Evolutionary conservation across 495 filamentous ascomycete species (phyloP).

Genomic region (Lentithecium fluviatile): DNA sequence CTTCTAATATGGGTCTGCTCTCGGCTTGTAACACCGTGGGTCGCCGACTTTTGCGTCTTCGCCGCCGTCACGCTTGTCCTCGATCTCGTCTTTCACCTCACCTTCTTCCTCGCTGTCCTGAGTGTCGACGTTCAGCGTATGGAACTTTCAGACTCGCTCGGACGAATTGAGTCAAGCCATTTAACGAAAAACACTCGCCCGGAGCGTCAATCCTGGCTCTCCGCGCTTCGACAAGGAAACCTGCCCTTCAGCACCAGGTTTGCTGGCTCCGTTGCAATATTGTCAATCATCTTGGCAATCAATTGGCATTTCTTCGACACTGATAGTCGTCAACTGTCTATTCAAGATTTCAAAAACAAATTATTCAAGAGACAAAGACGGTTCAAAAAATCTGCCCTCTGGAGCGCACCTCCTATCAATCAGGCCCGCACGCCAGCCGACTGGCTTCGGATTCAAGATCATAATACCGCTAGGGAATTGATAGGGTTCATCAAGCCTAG

Average conservation of each 20-base stretch:
- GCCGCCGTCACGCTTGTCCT: conserved; percentile 65
- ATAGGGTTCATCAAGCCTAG: conserved; percentile 66
- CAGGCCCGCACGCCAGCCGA: conserved; percentile 66
- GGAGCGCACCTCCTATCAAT: conserved; percentile 52
- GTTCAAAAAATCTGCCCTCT: not conserved
- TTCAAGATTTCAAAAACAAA: conserved; percentile 41
- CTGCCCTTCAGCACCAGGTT: conserved; percentile 56
- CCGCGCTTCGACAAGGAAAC: conserved; percentile 50
- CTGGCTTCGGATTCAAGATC: conserved; percentile 71
- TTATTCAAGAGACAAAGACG: not conserved
- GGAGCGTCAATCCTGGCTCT: conserved; percentile 52
- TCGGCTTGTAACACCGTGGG: conserved; percentile 57
- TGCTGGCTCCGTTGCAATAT: conserved; percentile 61
- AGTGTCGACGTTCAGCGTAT: conserved; percentile 70
- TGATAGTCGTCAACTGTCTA: conserved; percentile 46
- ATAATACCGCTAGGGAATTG: conserved; percentile 68
- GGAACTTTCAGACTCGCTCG: conserved; percentile 59
- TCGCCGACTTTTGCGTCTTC: conserved; percentile 68
- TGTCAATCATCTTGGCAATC: conserved; percentile 60
- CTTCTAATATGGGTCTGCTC: conserved; percentile 57
- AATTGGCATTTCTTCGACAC: conserved; percentile 68
- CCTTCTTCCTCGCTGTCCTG: conserved; percentile 70
- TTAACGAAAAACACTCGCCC: conserved; percentile 16
- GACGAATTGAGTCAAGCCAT: conserved; percentile 40
- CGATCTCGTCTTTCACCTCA: conserved; percentile 68